Evolutionary conservation across 1,284 basidiomycete species (phyloP).

Genomic region (Testicularia cyperi): DNA sequence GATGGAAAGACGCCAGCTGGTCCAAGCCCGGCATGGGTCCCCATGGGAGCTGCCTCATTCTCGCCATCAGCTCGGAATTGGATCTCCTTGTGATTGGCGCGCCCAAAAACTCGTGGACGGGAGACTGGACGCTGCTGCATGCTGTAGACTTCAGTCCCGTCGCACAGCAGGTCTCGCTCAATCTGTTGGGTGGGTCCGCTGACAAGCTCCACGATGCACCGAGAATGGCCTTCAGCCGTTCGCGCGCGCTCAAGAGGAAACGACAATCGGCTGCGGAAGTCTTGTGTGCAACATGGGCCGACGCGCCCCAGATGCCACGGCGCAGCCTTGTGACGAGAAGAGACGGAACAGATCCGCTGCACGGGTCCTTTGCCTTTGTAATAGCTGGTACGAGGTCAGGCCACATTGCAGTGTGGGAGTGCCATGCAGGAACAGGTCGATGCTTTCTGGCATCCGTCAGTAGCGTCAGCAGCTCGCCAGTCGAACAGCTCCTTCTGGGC

Average conservation of each 20-base stretch:
- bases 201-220: too few relatives aligned
- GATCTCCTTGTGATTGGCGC: constrained; percentile 33
- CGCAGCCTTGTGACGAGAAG: neutral
- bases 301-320: neutral
- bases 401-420: constrained; percentile 20
- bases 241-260: neutral
- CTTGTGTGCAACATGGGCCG: neutral
- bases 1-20: constrained; percentile 31
- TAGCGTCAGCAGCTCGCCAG: constrained; percentile 9
- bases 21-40: constrained; percentile 28
- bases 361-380: constrained; percentile 4
- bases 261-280: neutral
- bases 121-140: constrained; percentile 22
- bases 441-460: constrained; percentile 15
- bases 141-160: constrained; percentile 3
- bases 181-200: too few relatives aligned
- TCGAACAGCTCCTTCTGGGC: constrained; percentile 11
- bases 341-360: neutral
- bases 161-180: too few relatives aligned
- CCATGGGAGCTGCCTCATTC: constrained; percentile 25
- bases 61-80: constrained; percentile 24
- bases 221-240: neutral
- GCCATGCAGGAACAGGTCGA: constrained; percentile 5
- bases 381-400: constrained; percentile 22
- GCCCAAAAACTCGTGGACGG: constrained; percentile 22